These are phyloP conservation scores for Quercus bicolor DNA, from an alignment of 306 rosid genomes.

Conservation along the genomic window DNA sequence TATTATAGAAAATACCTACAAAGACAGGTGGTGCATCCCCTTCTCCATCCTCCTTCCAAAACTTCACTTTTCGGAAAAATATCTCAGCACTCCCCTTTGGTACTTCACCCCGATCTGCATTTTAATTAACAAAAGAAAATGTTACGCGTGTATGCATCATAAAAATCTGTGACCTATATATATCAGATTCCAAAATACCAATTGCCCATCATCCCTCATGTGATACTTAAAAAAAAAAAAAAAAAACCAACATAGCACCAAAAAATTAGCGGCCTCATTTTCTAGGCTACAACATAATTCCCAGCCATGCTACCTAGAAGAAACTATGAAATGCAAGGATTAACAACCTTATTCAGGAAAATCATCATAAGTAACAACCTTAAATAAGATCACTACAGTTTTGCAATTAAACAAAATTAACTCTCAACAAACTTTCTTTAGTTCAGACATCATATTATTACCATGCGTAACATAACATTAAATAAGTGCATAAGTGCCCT, in stretches of 20 bases:
- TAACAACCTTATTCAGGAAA: background rate
- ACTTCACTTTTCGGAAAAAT: conserved; percentile 83
- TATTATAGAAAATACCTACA: conserved; percentile 59
- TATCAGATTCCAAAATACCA: background rate
- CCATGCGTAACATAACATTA: too few species aligned
- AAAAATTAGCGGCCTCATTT: background rate
- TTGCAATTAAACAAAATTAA: background rate
- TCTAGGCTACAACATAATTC: too few species aligned
- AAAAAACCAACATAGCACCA: background rate
- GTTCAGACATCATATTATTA: background rate
- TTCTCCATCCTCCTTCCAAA: conserved; percentile 84
- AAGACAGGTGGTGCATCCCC: conserved; percentile 95
- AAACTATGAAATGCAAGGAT: background rate
- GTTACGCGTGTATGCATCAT: background rate
- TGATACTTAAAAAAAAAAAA: background rate
- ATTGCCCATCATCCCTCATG: background rate
- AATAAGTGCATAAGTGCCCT: too few species aligned
- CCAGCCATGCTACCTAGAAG: too few species aligned
- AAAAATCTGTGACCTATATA: background rate
- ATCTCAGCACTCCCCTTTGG: conserved; percentile 84
- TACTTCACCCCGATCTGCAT: conserved; percentile 86
- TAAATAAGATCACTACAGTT: background rate
- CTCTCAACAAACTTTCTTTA: background rate
- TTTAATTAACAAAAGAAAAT: background rate
- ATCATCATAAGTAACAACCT: background rate